Conservation (phyloP, 2,329 filamentous ascomycete species). For the Geosmithia flava region DNA sequence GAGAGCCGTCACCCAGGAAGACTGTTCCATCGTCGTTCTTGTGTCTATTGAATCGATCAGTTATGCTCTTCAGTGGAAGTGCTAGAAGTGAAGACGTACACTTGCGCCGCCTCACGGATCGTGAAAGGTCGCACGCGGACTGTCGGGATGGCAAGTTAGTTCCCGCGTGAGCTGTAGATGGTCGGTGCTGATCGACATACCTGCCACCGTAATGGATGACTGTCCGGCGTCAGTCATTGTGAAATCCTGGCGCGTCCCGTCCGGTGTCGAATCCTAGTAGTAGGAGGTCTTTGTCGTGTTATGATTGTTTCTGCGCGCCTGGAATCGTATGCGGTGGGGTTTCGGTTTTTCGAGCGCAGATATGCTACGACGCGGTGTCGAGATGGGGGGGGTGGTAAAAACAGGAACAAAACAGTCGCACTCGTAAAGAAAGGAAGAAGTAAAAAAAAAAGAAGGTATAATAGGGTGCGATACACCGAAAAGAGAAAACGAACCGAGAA, state of each 20-base stretch:
- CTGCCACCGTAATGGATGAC: constrained; percentile 47
- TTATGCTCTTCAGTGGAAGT: neutral
- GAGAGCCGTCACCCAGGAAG: constrained; percentile 92
- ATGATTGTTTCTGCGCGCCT: neutral
- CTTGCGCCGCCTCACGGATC: constrained; percentile 88
- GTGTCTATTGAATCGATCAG: constrained; percentile 26
- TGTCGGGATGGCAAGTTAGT: constrained; percentile 19
- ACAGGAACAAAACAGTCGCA: neutral
- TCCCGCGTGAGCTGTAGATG: no score
- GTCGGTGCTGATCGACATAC: constrained; percentile 19
- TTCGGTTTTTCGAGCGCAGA: neutral
- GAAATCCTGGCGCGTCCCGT: neutral
- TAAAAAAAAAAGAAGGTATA: neutral
- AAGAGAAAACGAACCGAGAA: neutral
- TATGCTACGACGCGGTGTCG: neutral
- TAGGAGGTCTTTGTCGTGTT: neutral
- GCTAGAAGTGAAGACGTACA: constrained; percentile 33
- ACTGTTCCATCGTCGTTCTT: constrained; percentile 72
- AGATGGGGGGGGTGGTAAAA: neutral
- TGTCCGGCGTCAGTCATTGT: constrained; percentile 16
- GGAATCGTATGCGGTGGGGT: neutral
- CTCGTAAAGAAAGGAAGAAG: neutral
- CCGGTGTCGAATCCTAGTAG: neutral
- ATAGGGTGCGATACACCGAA: neutral
- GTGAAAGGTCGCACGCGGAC: constrained; percentile 62